phyloP scores from a whole-genome alignment of 305 asterid species.

The Nicotiana rustica region DNA sequence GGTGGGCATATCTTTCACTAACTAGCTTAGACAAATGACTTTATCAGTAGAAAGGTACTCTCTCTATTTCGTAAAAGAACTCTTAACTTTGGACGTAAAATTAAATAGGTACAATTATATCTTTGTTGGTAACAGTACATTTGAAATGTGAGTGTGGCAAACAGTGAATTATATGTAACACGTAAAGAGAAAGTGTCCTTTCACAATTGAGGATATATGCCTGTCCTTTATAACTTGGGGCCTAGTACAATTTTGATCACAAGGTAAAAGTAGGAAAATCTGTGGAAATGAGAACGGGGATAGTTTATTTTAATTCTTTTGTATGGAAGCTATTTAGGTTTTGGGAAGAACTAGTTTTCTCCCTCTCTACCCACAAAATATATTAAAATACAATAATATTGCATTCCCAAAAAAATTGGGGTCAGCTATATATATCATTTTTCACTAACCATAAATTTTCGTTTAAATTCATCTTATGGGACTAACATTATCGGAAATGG shows the following conservation, averaged over 20 bases:
- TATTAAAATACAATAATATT: too few species aligned
- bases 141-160: constrained; percentile 18
- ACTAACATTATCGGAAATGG: background rate
- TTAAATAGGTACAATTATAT: background rate
- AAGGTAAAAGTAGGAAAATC: background rate
- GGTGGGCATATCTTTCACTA: constrained; percentile 37
- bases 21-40: background rate
- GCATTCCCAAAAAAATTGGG: background rate
- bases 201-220: constrained; percentile 28
- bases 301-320: constrained; percentile 19
- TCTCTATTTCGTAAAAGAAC: background rate
- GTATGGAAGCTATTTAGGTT: too few species aligned
- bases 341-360: background rate
- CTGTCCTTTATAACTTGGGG: constrained; percentile 20
- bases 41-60: constrained; percentile 6
- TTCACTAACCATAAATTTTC: background rate
- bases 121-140: background rate
- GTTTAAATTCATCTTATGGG: background rate
- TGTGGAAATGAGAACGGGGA: constrained; percentile 6
- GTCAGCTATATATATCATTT: background rate
- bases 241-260: background rate
- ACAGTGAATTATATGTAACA: constrained; percentile 26
- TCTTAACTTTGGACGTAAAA: background rate
- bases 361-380: too few species aligned
- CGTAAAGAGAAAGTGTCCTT: constrained; percentile 32